Evolutionary conservation across 176 grass and related monocot genomes (phyloP).

Genomic region (Coix lacrymajobi): DNA sequence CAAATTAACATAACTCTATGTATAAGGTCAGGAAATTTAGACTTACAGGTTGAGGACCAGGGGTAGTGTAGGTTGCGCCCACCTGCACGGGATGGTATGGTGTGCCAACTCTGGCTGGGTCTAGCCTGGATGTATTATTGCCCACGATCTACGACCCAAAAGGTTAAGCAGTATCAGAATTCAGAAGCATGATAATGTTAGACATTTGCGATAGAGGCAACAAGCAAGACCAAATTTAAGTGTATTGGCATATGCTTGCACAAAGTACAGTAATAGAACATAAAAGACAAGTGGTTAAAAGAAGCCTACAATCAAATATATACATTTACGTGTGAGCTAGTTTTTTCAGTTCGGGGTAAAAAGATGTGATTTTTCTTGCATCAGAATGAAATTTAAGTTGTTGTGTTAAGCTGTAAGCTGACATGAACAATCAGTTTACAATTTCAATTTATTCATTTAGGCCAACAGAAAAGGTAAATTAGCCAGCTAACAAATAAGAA

Average conservation of each 20-base stretch:
- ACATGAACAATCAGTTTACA: background rate
- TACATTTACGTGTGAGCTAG: background rate
- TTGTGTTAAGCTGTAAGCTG: background rate
- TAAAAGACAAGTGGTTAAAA: background rate
- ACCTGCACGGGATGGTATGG: slow-evolving; percentile 56
- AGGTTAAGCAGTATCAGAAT: slow-evolving; percentile 20
- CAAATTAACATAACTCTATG: background rate
- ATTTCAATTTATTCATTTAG: background rate
- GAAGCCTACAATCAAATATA: background rate
- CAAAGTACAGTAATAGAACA: background rate
- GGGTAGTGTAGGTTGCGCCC: slow-evolving; percentile 35
- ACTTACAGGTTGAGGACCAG: slow-evolving; percentile 49
- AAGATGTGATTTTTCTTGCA: background rate
- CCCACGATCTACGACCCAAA: slow-evolving; percentile 39
- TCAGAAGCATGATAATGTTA: slow-evolving; percentile 17
- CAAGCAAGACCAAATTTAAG: background rate
- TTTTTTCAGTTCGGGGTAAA: background rate
- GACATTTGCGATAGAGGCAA: background rate
- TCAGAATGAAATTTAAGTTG: background rate
- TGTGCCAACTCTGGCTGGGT: slow-evolving; percentile 43
- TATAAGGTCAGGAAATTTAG: background rate
- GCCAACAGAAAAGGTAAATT: background rate
- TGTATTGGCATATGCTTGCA: slow-evolving; percentile 2
- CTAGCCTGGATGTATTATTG: slow-evolving; percentile 32
- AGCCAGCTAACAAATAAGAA: background rate